Base-by-base conservation (phyloP, 331 rosid genomes). In the Prunus yedoensis region DNA sequence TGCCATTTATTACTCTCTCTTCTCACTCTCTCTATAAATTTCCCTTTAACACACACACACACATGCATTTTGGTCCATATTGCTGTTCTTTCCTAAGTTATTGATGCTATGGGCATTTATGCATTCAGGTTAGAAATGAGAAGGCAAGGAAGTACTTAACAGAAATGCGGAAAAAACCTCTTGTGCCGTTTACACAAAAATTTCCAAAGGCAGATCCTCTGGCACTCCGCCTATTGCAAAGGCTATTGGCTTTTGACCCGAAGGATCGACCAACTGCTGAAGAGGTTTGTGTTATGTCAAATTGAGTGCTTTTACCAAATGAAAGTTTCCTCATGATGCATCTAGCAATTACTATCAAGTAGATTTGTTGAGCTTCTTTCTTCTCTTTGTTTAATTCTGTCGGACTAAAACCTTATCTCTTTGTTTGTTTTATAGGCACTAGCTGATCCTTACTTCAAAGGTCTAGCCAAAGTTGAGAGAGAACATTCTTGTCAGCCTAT, bases 211-310 rank as follows among this genome's bases (percentile, higher is more conserved):
- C 88, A 11, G 97, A 94, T 82, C 97, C 97, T 49, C 73, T 77
- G 49, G 97, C 97, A 62, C 82, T 92, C 50, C 62, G 83, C 25
- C 80, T 94, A 45, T 76, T 94, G 87, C 90, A 87, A 80, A 86
- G 89, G 80, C 92, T 94, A 30, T 71, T 94, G 72, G 97, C 97
- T 64, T 94, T 94, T 79, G 97, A 94, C 86, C 97, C 99, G n/a
- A 92, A 90, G 88, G 97, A 94, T 73, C 90, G 97, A 56, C 97
- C 90, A 3, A 90, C 99, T 17, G 99, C 97, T 27, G 96, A 84
- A 81, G 96, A 94, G 97, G 99, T 92, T 52, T 83, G 64, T 82
- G 4, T 38, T 82, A 54, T 61, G 17, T 41, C 35, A 66, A 20
- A 27, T 41, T 16, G 52, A 43, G 5, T 64, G 32, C 4, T 16